Conservation (phyloP, 2,329 filamentous ascomycete species). For the Exophiala alcalophila region DNA sequence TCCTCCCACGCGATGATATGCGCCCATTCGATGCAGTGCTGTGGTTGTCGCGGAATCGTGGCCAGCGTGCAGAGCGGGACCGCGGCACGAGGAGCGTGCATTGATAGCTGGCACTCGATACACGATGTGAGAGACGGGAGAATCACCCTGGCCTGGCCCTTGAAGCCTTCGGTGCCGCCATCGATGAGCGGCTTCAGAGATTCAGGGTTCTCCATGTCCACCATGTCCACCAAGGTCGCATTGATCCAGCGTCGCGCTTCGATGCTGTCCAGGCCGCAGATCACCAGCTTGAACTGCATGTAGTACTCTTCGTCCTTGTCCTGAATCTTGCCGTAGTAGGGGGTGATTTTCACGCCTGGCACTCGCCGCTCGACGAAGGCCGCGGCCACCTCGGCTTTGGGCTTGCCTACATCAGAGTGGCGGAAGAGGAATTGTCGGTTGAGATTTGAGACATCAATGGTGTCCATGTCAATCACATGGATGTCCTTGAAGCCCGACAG, state of each 20-base stretch:
- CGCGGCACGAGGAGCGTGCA: constrained; percentile 95
- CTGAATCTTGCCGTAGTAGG: constrained; percentile 92
- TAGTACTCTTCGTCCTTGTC: constrained; percentile 97
- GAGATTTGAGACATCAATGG: constrained; percentile 96
- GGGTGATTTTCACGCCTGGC: constrained; percentile 85
- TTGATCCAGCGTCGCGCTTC: constrained; percentile 99
- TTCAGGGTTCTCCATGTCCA: constrained; percentile 78
- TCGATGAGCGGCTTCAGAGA: constrained; percentile 91
- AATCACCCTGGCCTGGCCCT: constrained; percentile 90
- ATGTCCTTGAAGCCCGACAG: constrained; percentile 95
- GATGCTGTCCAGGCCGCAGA: constrained; percentile 94
- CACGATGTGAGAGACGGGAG: constrained; percentile 90
- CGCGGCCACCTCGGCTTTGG: constrained; percentile 90
- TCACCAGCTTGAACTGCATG: constrained; percentile 89
- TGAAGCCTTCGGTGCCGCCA: constrained; percentile 97
- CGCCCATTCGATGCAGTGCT: constrained; percentile 98
- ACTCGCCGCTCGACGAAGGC: constrained; percentile 87
- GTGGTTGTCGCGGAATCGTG: constrained; percentile 91
- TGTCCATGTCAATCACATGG: constrained; percentile 99
- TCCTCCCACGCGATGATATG: constrained; percentile 97
- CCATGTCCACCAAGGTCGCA: constrained; percentile 83
- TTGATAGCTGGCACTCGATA: constrained; percentile 96
- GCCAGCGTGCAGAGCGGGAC: constrained; percentile 95
- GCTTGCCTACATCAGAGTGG: constrained; percentile 83
- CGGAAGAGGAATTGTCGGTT: constrained; percentile 98